Conservation (phyloP, 306 rosid species). For the Pueraria montana region DNA sequence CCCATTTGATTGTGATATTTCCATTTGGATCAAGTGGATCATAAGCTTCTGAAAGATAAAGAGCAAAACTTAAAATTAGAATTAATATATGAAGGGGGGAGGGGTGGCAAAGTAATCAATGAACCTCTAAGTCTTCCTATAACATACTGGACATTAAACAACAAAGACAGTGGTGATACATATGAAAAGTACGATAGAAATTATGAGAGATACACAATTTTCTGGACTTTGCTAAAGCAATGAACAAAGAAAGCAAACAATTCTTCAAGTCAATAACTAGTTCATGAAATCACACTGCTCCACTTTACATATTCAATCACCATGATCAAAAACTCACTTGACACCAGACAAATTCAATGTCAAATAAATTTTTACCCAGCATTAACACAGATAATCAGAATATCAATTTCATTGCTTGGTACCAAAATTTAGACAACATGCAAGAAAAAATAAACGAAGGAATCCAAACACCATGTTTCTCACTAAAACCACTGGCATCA, state of each 20-base stretch:
- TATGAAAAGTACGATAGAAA: neutral
- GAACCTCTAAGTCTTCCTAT: neutral
- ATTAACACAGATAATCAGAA: conserved; percentile 20
- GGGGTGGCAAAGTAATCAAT: neutral
- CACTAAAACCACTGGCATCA: conserved; percentile 7
- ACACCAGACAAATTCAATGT: neutral
- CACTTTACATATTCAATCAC: conserved; percentile 16
- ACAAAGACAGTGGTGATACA: neutral
- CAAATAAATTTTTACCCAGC: neutral
- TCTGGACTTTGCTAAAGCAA: conserved; percentile 23
- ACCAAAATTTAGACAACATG: neutral
- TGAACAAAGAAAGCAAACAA: conserved; percentile 5
- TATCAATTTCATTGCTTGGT: neutral
- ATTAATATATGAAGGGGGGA: neutral
- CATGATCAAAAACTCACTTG: neutral
- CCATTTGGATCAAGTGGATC: conserved; percentile 91
- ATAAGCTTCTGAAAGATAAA: conserved; percentile 74
- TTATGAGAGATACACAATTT: conserved; percentile 6
- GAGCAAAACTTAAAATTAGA: conserved; percentile 2
- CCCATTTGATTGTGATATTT: conserved; percentile 85
- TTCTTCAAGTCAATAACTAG: neutral
- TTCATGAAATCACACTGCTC: neutral
- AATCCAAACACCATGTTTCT: conserved; percentile 11
- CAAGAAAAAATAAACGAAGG: neutral
- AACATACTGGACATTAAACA: neutral